Evolutionary conservation across 768 basidiomycete species (phyloP).

Genomic region (Podaxis mareebaensis): DNA sequence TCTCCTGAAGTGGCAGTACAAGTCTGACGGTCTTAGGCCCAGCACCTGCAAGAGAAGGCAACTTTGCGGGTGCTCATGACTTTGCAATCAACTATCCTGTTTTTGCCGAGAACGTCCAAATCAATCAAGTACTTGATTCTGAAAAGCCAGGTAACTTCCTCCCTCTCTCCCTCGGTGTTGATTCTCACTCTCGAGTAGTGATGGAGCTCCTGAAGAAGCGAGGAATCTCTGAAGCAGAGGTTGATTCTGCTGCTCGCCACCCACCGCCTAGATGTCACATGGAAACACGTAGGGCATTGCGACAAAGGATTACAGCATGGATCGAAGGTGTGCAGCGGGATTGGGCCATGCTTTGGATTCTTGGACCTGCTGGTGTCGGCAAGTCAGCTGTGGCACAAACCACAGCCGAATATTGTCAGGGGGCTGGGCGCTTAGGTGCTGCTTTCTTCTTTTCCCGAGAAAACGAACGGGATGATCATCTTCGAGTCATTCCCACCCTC

Average conservation of each 20-base stretch:
- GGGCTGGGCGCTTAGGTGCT: background rate
- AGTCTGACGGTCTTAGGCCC: no score
- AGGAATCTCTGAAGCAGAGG: background rate
- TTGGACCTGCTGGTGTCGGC: slow-evolving; percentile 9
- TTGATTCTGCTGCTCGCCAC: slow-evolving; percentile 11
- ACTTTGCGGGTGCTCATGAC: background rate
- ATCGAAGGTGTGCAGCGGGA: background rate
- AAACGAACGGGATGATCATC: background rate
- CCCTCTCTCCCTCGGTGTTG: background rate
- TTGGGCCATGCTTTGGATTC: slow-evolving; percentile 5
- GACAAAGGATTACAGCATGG: slow-evolving; percentile 2
- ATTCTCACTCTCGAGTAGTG: background rate
- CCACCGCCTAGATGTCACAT: slow-evolving; percentile 11
- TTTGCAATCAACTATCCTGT: background rate
- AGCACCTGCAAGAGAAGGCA: background rate
- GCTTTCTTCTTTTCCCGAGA: slow-evolving; percentile 5
- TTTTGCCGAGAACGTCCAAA: no score
- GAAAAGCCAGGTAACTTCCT: background rate
- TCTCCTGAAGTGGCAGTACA: no score
- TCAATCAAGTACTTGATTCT: background rate
- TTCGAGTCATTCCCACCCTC: slow-evolving; percentile 6
- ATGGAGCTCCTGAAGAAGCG: background rate
- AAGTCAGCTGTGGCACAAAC: slow-evolving; percentile 13
- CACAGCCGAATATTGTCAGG: background rate
- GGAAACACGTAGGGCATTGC: slow-evolving; percentile 1